phyloP scores from a whole-genome alignment of 495 filamentous ascomycete genomes.

The Lindgomyces ingoldianus region DNA sequence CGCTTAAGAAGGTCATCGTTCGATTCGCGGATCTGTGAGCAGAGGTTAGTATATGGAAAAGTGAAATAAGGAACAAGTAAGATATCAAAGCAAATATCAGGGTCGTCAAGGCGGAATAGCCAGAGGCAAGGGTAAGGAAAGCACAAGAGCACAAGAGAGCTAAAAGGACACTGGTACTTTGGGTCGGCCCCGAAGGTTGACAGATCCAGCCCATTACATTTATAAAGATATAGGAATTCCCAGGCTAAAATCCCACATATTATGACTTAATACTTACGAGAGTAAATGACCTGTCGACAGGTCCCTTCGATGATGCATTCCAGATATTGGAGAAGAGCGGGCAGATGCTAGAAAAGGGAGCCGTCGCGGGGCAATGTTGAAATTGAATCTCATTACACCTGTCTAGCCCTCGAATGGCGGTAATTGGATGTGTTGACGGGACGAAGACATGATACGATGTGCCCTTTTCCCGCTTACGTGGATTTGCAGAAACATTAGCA shows the following conservation, averaged over 20 bases:
- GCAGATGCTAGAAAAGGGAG: constrained; percentile 4
- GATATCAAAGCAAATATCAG: too few relatives aligned
- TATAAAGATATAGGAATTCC: too few relatives aligned
- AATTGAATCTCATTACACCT: constrained; percentile 12
- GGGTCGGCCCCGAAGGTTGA: too few relatives aligned
- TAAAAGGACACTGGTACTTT: too few relatives aligned
- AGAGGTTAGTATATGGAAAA: background rate
- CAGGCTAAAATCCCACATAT: too few relatives aligned
- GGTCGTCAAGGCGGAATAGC: too few relatives aligned
- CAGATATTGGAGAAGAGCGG: constrained; percentile 21
- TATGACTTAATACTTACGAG: constrained; percentile 9
- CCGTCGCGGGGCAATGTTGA: background rate
- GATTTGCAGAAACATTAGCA: constrained; percentile 16
- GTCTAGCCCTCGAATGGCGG: constrained; percentile 10
- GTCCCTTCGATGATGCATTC: background rate
- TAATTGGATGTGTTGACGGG: constrained; percentile 22
- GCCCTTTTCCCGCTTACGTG: background rate
- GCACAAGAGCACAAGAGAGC: too few relatives aligned
- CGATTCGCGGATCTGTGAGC: constrained; percentile 12
- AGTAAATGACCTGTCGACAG: constrained; percentile 1
- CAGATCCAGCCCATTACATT: too few relatives aligned
- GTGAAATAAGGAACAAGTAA: too few relatives aligned
- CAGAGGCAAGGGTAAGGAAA: too few relatives aligned
- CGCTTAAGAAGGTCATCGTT: constrained; percentile 14
- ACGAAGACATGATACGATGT: constrained; percentile 4